Evolutionary conservation across 352 stramenopile genomes (phyloP).

Genomic region (Phytophthora meadii): DNA sequence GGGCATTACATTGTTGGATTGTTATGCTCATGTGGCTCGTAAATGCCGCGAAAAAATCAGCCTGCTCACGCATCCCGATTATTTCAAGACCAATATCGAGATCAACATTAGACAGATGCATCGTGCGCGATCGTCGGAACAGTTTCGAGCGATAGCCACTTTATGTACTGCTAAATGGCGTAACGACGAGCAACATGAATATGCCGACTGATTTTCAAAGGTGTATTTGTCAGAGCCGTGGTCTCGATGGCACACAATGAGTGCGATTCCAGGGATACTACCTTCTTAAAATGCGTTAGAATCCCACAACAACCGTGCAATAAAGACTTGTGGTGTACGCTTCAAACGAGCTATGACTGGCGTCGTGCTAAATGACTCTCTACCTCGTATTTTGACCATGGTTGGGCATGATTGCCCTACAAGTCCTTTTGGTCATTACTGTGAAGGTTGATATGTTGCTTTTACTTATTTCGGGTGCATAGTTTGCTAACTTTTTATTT

Average conservation of each 20-base stretch:
- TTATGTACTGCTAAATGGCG: slow-evolving; percentile 1
- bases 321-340: no score
- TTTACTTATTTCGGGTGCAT: no score
- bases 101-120: slow-evolving; percentile 8
- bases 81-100: slow-evolving; percentile 1
- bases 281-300: no score
- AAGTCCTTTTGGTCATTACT: slow-evolving; percentile 12
- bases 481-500: no score
- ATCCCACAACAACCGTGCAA: no score
- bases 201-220: slow-evolving; percentile 11
- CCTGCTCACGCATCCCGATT: background rate
- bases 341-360: no score
- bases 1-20: no score
- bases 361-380: no score
- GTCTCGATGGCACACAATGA: slow-evolving; percentile 5
- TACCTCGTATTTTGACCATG: background rate
- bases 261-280: slow-evolving; percentile 9
- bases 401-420: background rate
- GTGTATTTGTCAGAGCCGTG: slow-evolving; percentile 14
- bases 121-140: background rate
- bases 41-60: slow-evolving; percentile 13
- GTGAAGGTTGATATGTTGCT: no score
- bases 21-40: no score
- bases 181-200: background rate
- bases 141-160: background rate